A percentile compares a stretch with the other conserved stretches of the same genome.
Evolutionary conservation across 108 stramenopile genomes (phyloP).

Genomic region (Cylindrotheca closterium): DNA sequence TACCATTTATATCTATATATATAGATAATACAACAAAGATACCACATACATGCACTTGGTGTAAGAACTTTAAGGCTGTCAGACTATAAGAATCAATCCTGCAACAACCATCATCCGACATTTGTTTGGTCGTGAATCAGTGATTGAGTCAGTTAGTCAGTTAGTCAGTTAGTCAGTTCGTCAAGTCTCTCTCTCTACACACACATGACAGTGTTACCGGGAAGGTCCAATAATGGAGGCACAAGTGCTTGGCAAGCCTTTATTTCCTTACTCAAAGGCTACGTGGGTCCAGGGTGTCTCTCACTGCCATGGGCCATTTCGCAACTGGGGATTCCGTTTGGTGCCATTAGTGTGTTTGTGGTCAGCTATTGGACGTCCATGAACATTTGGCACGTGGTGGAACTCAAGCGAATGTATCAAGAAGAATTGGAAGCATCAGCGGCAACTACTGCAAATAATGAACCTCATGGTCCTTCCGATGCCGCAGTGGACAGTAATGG

Average conservation of each 20-base stretch:
- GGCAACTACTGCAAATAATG: too few species aligned
- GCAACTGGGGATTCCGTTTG: constrained; percentile 50
- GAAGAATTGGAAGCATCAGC: constrained; percentile 2
- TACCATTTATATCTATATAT: too few species aligned
- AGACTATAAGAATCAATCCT: too few species aligned
- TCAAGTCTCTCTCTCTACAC: too few species aligned
- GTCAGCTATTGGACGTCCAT: constrained; percentile 53
- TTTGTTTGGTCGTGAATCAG: too few species aligned
- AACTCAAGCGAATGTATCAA: constrained; percentile 58
- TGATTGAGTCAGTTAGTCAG: too few species aligned
- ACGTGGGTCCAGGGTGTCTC: constrained; percentile 67
- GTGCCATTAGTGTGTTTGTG: constrained; percentile 35
- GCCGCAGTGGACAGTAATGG: not conserved
- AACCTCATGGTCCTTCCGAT: not conserved
- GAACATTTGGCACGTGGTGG: constrained; percentile 67
- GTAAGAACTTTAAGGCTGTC: too few species aligned
- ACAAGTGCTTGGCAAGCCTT: constrained; percentile 54
- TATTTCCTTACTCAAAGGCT: constrained; percentile 65
- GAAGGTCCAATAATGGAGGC: constrained; percentile 1
- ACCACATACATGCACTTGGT: too few species aligned
- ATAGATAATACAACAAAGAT: too few species aligned
- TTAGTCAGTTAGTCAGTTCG: too few species aligned
- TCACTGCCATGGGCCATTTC: constrained; percentile 68
- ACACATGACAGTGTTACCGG: not conserved
- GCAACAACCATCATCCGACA: too few species aligned